Evolutionary conservation across 208 protist species (phyloP), one percentile per base, ranked within the genome.

Genomic region (Trypanosoma mega): DNA sequence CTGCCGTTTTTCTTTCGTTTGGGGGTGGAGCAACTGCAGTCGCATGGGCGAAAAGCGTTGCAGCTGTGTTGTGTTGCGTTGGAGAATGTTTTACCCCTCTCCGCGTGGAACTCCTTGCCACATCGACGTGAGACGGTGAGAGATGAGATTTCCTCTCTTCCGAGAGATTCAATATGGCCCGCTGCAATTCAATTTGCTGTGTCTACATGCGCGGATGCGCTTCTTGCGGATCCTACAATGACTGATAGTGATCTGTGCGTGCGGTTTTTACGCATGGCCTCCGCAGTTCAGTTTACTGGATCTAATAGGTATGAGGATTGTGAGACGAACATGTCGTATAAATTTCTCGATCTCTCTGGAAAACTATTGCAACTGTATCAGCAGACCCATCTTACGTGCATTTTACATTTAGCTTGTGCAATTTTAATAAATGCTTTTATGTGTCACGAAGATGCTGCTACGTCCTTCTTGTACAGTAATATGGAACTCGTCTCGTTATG

Each of bases 381-480:
- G 5, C 55, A 57, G 16, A 59, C 61, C 12, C 51, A 51, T 24
- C n/a, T 62, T 26, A 66, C 59, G 2, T 72, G 87, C 41, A 37
- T 84, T 29, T 63, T 91, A 20, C 69, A 77, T 45, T 63, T 91
- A 34, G 61, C 81, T 2, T 88, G 75, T 48, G 78, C 72, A 21
- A 48, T 95, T 24, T 56, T 95, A 27, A 76, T 89, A 8, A 92
- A 90, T 73, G 74, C 77, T 3, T 87, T 93, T 52, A 81, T 90
- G 56, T 80, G 83, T 8, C 74, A 90, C 68, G 74, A 86, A 39
- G 75, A 77, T 11, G 57, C 49, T 0, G 63, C 79, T 11, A 48
- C 80, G 31, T 44, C 63, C 4, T 91, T 82, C 64, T 64, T 92
- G 16, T 61, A 63, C 29, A 63, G 58, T 12, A 64, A 68, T 41